Percentiles rank a stretch among this genome's conserved stretches.
Conservation (phyloP, 1,139 yeast genomes). For the Kurtzmaniella quercitrusa region DNA sequence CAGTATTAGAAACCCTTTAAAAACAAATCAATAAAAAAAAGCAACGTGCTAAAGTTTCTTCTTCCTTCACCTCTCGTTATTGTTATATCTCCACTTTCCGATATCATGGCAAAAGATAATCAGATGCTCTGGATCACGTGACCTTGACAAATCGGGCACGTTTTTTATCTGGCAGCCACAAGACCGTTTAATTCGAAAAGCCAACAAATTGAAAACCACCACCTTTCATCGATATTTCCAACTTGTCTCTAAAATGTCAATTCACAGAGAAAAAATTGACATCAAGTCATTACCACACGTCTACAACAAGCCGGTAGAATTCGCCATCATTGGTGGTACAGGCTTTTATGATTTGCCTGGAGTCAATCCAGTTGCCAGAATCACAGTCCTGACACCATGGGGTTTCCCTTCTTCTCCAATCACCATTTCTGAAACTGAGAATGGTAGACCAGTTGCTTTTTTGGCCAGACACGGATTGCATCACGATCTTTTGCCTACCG, state of each 20-base stretch:
- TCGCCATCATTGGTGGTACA: slow-evolving; percentile 95
- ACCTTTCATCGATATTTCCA: background rate
- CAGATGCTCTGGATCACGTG: background rate
- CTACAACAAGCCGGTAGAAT: slow-evolving; percentile 47
- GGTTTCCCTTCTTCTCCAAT: slow-evolving; percentile 94
- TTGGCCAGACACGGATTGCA: slow-evolving; percentile 91
- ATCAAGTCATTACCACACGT: slow-evolving; percentile 32
- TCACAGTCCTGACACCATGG: slow-evolving; percentile 90
- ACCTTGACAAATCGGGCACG: background rate
- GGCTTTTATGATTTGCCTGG: slow-evolving; percentile 90
- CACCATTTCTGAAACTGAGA: slow-evolving; percentile 71
- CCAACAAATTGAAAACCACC: background rate
- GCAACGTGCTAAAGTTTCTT: too few species aligned
- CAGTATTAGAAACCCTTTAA: too few species aligned
- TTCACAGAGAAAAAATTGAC: slow-evolving; percentile 30
- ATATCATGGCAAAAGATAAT: too few species aligned
- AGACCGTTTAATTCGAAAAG: background rate
- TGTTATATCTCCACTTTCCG: background rate
- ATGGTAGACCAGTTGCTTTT: slow-evolving; percentile 87
- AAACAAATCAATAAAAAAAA: too few species aligned
- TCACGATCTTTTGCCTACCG: slow-evolving; percentile 86
- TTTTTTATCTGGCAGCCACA: background rate
- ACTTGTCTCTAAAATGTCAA: slow-evolving; percentile 24
- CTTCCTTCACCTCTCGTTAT: background rate
- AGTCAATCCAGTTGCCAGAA: slow-evolving; percentile 78